Evolutionary conservation across 2,329 filamentous ascomycete genomes (phyloP).

Genomic region (Aureobasidium sp.): DNA sequence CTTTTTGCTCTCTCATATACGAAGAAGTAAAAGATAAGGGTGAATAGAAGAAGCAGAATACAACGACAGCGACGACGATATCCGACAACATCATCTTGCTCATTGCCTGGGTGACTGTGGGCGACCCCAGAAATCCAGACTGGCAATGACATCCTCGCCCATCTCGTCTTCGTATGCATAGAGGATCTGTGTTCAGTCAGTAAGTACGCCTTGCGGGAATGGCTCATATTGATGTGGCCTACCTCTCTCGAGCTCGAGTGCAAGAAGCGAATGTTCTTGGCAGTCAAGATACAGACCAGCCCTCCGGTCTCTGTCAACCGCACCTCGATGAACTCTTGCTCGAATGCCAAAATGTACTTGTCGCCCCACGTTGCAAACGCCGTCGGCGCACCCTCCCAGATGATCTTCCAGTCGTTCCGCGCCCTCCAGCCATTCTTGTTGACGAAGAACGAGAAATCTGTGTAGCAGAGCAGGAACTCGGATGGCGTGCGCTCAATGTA

Average conservation of each 20-base stretch:
- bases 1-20: conserved; percentile 1
- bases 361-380: conserved; percentile 92
- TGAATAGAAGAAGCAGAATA: conserved; percentile 5
- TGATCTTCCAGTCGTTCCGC: conserved; percentile 91
- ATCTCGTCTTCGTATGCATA: conserved; percentile 96
- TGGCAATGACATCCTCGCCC: conserved; percentile 88
- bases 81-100: background rate
- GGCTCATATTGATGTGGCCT: conserved; percentile 30
- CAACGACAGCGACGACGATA: background rate
- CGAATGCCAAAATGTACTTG: conserved; percentile 87
- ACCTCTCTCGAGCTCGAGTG: conserved; percentile 97
- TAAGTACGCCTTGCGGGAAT: background rate
- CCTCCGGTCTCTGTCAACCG: conserved; percentile 90
- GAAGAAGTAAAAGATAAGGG: conserved; percentile 7
- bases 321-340: conserved; percentile 95
- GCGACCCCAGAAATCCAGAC: conserved; percentile 85
- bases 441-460: conserved; percentile 98
- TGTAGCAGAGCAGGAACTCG: conserved; percentile 96
- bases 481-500: conserved; percentile 96
- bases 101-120: conserved; percentile 19
- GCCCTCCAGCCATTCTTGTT: conserved; percentile 98
- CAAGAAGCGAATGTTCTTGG: conserved; percentile 94
- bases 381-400: conserved; percentile 91
- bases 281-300: conserved; percentile 86
- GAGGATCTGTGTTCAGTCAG: conserved; percentile 59